Base-by-base conservation (phyloP, 192 early-diverging fungal species). In the Radiomyces spectabilis region DNA sequence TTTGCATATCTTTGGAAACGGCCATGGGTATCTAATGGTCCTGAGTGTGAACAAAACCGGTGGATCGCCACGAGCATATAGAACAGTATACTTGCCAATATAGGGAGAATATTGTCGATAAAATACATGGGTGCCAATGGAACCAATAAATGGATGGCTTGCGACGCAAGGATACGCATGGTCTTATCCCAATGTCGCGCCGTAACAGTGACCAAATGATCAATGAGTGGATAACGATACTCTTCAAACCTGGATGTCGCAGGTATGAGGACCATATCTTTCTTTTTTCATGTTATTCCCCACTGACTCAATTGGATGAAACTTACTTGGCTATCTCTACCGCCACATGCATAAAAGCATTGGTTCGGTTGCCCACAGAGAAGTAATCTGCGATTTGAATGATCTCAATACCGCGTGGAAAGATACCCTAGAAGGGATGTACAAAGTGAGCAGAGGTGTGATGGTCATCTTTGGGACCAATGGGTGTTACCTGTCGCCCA, bases 391-490 rank as follows among this genome's bases (percentile, higher is more conserved):
- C 93, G 24, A 78, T 71, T 40, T 88, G 90, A 34, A 97, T 79
- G 51, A 99, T 87, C 5, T 89, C 79, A 51, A 99, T 95, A 0
- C 96, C 96, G 67, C 91, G 86, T 22, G 96, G 92, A 50, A 98
- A 97, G 32, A 85, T 62, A 18, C 86, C 86, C 84, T 48, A 10
- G n/a, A n/a, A n/a, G n/a, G n/a, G n/a, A n/a, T n/a, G n/a, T n/a
- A n/a, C n/a, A n/a, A n/a, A n/a, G n/a, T n/a, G n/a, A n/a, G n/a
- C n/a, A n/a, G n/a, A n/a, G n/a, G n/a, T n/a, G n/a, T n/a, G n/a
- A n/a, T n/a, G n/a, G n/a, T n/a, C n/a, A n/a, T n/a, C n/a, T n/a
- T n/a, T n/a, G n/a, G n/a, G n/a, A n/a, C n/a, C n/a, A n/a, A n/a
- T n/a, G 31, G 13, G 41, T 61, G 49, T 67, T 77, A 84, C 82